These are phyloP conservation scores for Tardiomyces blankii DNA, from an alignment of 1,139 yeast genomes.

Conservation along the genomic window DNA sequence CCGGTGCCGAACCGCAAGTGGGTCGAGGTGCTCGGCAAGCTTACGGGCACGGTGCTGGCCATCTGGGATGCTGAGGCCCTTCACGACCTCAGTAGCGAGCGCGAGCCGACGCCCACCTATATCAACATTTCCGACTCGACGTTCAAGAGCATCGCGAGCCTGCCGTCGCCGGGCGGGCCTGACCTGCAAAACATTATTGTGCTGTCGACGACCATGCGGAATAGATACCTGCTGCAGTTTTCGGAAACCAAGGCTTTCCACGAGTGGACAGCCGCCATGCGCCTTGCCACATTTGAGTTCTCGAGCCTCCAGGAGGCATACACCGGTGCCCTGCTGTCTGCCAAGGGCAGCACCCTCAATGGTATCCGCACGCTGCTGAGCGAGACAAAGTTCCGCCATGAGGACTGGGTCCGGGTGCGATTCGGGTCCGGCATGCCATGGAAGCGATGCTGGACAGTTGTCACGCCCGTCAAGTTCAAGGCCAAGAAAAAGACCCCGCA, in stretches of 20 bases:
- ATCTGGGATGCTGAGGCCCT: slow-evolving; percentile 82
- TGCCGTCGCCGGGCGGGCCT: slow-evolving; percentile 49
- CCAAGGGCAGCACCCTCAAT: slow-evolving; percentile 75
- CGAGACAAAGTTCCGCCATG: slow-evolving; percentile 77
- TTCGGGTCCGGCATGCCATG: slow-evolving; percentile 98
- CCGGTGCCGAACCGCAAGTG: slow-evolving; percentile 71
- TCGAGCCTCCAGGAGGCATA: slow-evolving; percentile 84
- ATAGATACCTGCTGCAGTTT: slow-evolving; percentile 73
- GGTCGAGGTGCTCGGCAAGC: slow-evolving; percentile 86
- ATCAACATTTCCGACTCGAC: slow-evolving; percentile 85
- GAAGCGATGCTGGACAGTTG: slow-evolving; percentile 90
- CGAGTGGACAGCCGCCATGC: slow-evolving; percentile 72
- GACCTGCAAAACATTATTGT: slow-evolving; percentile 68
- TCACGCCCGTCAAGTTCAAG: slow-evolving; percentile 49
- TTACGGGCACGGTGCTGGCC: slow-evolving; percentile 84
- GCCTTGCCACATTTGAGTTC: slow-evolving; percentile 72
- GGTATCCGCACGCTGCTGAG: slow-evolving; percentile 80
- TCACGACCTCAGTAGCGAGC: slow-evolving; percentile 26
- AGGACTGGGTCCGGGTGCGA: slow-evolving; percentile 90
- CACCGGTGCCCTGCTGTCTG: slow-evolving; percentile 84
- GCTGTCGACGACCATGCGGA: slow-evolving; percentile 82
- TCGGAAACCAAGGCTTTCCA: slow-evolving; percentile 29
- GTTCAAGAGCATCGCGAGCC: slow-evolving; percentile 56
- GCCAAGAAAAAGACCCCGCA: slow-evolving; percentile 28
- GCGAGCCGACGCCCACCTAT: slow-evolving; percentile 55